These are phyloP conservation scores for Abelmoschus esculentus DNA, from an alignment of 345 rosid species.

Conservation along the genomic window DNA sequence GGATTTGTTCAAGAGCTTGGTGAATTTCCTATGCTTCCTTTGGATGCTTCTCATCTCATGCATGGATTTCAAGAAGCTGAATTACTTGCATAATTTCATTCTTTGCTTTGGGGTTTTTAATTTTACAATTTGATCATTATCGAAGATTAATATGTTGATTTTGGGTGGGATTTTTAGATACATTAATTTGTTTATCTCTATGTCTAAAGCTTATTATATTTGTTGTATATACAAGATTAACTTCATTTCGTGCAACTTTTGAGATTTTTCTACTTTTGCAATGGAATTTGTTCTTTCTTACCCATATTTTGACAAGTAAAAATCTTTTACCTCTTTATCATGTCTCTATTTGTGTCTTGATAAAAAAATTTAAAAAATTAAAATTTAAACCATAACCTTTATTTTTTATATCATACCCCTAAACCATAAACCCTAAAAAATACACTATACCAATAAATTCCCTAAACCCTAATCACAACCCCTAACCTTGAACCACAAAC, in stretches of 20 bases:
- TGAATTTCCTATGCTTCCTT: slow-evolving; percentile 43
- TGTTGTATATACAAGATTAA: slow-evolving; percentile 12
- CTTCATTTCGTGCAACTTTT: slow-evolving; percentile 3
- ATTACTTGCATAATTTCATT: slow-evolving; percentile 15
- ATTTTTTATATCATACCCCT: no score
- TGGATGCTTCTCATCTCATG: slow-evolving; percentile 29
- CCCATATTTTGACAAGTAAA: no score
- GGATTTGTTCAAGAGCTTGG: slow-evolving; percentile 63
- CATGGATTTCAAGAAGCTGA: slow-evolving; percentile 35
- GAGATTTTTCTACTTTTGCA: no score
- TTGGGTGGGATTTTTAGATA: no score
- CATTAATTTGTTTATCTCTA: not conserved
- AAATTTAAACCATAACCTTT: no score
- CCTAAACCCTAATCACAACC: no score
- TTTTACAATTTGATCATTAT: slow-evolving; percentile 1
- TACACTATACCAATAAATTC: no score
- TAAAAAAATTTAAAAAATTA: no score
- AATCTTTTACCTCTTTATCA: no score
- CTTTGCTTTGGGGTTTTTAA: not conserved
- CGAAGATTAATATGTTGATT: not conserved
- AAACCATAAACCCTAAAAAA: no score
- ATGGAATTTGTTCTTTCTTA: not conserved
- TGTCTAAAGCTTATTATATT: not conserved
- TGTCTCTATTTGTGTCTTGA: no score
- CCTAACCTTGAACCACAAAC: no score